Percentiles rank a stretch among this genome's conserved stretches.
phyloP scores from a whole-genome alignment of 805 yeast species.

The Kluyveromyces aestuarii region DNA sequence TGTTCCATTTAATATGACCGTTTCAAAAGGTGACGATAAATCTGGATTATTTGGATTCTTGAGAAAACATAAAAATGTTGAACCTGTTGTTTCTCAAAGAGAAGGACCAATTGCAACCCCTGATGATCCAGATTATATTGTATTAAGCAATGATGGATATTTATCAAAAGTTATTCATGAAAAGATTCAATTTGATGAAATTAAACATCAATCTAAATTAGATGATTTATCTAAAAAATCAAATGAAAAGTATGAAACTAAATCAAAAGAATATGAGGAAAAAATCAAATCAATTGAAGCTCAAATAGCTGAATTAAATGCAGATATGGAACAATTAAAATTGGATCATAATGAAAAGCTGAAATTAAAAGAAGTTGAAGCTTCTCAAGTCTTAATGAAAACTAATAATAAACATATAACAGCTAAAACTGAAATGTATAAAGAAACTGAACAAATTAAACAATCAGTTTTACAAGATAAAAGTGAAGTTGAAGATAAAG shows the following conservation, averaged over 20 bases:
- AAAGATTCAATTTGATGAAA: constrained; percentile 15
- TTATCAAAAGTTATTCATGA: constrained; percentile 25
- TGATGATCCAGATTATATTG: constrained; percentile 22
- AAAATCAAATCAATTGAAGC: constrained; percentile 12
- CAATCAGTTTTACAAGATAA: constrained; percentile 19
- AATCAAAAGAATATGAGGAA: constrained; percentile 13
- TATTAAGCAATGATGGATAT: constrained; percentile 18
- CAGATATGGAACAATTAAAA: constrained; percentile 16
- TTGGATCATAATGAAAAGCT: constrained; percentile 17
- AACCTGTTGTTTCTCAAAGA: neutral
- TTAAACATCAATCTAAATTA: constrained; percentile 14
- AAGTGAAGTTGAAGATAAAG: constrained; percentile 13
- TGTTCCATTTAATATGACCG: constrained; percentile 9
- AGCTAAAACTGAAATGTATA: constrained; percentile 17
- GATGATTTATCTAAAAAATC: constrained; percentile 9
- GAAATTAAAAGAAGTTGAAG: constrained; percentile 16
- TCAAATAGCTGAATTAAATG: constrained; percentile 14
- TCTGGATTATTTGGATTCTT: constrained; percentile 4
- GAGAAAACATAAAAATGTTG: neutral
- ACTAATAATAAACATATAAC: constrained; percentile 13
- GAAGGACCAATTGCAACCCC: constrained; percentile 22
- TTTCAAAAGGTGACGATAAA: neutral
- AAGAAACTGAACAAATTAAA: constrained; percentile 20
- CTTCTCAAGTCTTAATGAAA: constrained; percentile 16
- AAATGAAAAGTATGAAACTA: constrained; percentile 13